Conservation (phyloP, 352 stramenopile species). For the Pythium phragmiticola region DNA sequence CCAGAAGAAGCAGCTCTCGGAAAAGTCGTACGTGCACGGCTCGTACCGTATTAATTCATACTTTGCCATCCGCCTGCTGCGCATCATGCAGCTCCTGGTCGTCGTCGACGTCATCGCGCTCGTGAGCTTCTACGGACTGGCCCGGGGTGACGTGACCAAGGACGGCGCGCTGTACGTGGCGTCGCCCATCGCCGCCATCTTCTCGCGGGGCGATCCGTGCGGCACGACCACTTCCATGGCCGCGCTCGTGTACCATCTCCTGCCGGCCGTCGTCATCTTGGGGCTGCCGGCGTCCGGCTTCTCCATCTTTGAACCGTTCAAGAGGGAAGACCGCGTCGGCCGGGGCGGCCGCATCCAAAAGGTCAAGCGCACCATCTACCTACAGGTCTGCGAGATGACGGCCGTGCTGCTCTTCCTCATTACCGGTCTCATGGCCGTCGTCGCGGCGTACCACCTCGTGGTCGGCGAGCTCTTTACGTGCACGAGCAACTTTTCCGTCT, state of each 20-base stretch:
- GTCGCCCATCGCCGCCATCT: conserved; percentile 40
- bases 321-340: conserved; percentile 64
- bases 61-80: conserved; percentile 63
- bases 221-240: conserved; percentile 52
- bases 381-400: conserved; percentile 77
- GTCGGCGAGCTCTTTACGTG: conserved; percentile 61
- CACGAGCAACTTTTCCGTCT: conserved; percentile 39
- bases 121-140: conserved; percentile 58
- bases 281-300: conserved; percentile 64
- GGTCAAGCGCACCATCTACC: conserved; percentile 73
- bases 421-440: conserved; percentile 41
- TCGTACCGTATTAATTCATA: conserved; percentile 82
- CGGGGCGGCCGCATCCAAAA: conserved; percentile 59
- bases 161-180: conserved; percentile 45
- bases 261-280: conserved; percentile 59
- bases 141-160: conserved; percentile 23
- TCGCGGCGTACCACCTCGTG: conserved; percentile 57
- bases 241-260: conserved; percentile 67
- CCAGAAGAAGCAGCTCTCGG: no score
- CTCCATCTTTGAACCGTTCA: conserved; percentile 68
- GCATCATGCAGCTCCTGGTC: conserved; percentile 61
- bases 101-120: conserved; percentile 55
- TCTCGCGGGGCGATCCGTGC: conserved; percentile 42
- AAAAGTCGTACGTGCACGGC: conserved; percentile 23
- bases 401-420: conserved; percentile 58